Base-by-base conservation (phyloP, 345 rosid genomes). In the Brassica cretica region DNA sequence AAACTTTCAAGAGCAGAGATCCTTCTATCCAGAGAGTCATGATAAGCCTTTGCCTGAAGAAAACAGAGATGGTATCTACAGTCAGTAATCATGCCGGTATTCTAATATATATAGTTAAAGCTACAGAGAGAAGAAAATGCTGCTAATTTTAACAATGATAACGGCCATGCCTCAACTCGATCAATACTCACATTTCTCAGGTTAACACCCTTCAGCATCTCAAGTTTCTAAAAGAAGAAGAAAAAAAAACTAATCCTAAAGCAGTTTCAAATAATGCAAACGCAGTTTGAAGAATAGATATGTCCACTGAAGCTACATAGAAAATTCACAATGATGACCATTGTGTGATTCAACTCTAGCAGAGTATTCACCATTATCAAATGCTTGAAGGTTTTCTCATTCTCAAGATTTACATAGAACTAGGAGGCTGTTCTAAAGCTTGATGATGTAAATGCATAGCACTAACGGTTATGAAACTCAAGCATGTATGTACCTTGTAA, bases 1-100 rank as follows among this genome's bases (percentile, higher is more conserved):
- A 89, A 71, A 78, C 85, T 90, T 84, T 94, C 98, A 85, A 94
- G 83, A 16, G 80, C 64, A 24, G 89, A 87, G 78, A 94, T 88
- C 80, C 97, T 85, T 73, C 84, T 84, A 73, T 94, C 95, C 60
- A 94, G 82, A 3, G 97, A 86, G 32, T 87, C 89, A 3, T 89
- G 91, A 53, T 89, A 83, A 25, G 85, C 76, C 84, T 87, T 87
- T 72, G 88, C 89, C 98, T 90, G 83, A 18, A 73, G 64, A 70
- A 67, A 14, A 64, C 61, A 79, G n/a, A 75, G 15, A 64, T 18
- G 16, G 5, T 30, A 72, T 72, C 39, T 27, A 72, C 12, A 19
- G 70, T 81, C 53, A 71, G 14, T 46, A 27, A 18, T 64, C 35
- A 75, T 37, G 24, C 15, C 2, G 0, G 3, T 18, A 41, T 14